A percentile compares a stretch with the other conserved stretches of the same genome.
Conservation (phyloP, 176 grass and related monocot species). For the Aegilops bicornis region DNA sequence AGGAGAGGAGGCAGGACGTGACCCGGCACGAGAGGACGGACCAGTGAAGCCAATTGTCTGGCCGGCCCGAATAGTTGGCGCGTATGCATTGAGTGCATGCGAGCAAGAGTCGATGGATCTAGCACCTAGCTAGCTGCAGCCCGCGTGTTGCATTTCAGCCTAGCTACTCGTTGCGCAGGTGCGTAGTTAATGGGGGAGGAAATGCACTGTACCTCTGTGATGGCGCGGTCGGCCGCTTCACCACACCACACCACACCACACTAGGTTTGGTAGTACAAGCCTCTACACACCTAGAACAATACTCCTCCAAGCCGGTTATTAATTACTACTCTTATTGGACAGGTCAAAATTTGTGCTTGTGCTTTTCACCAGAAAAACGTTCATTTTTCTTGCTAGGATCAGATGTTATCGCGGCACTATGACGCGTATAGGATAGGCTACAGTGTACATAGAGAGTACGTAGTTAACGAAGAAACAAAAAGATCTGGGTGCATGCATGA, state of each 20-base stretch:
- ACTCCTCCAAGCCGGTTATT: not conserved
- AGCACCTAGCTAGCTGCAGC: not conserved
- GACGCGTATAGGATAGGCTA: too few species aligned
- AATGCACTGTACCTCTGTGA: slow-evolving; percentile 44
- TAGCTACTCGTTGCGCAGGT: slow-evolving; percentile 3
- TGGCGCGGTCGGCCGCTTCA: slow-evolving; percentile 32
- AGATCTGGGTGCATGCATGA: slow-evolving; percentile 14
- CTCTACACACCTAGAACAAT: not conserved
- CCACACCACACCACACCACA: too few species aligned
- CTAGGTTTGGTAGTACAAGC: slow-evolving; percentile 12
- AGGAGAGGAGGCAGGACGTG: not conserved
- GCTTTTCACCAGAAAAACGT: not conserved
- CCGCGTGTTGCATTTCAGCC: slow-evolving; percentile 21
- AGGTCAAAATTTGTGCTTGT: not conserved
- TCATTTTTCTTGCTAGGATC: not conserved
- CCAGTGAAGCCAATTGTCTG: slow-evolving; percentile 39
- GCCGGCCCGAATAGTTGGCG: slow-evolving; percentile 33
- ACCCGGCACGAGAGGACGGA: slow-evolving; percentile 20
- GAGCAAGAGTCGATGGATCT: slow-evolving; percentile 44
- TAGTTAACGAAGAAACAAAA: not conserved
- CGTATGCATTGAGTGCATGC: slow-evolving; percentile 27
- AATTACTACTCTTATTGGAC: not conserved
- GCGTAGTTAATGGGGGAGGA: slow-evolving; percentile 35
- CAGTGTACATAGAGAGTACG: too few species aligned
- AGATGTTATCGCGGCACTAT: too few species aligned